phyloP scores from a whole-genome alignment of 2,329 filamentous ascomycete species.

The Colletotrichum brevisporum region DNA sequence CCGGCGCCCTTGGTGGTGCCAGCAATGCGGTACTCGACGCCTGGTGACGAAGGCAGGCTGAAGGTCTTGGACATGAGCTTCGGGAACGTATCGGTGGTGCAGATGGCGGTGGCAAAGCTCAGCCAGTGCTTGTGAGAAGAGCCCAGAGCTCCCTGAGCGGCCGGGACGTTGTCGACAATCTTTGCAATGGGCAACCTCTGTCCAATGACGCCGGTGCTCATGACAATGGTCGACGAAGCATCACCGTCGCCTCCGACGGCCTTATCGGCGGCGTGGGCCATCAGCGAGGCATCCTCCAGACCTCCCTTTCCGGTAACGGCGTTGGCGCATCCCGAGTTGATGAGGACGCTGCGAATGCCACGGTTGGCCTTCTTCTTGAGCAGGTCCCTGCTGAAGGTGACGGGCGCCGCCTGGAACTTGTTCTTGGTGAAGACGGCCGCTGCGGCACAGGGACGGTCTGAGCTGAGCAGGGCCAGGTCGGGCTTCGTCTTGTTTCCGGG shows the following conservation, averaged over 20 bases:
- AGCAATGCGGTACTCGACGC: conserved; percentile 84
- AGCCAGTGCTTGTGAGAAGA: conserved; percentile 89
- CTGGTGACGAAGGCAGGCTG: conserved; percentile 83
- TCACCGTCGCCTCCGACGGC: conserved; percentile 60
- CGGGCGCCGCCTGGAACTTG: conserved; percentile 96
- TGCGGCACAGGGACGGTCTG: conserved; percentile 86
- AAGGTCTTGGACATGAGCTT: conserved; percentile 92
- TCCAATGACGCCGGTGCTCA: conserved; percentile 98
- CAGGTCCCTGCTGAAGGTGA: conserved; percentile 84
- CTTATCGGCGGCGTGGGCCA: conserved; percentile 85
- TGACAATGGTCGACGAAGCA: conserved; percentile 81
- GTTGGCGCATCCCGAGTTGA: conserved; percentile 98
- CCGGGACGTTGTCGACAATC: conserved; percentile 86
- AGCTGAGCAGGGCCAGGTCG: conserved; percentile 90
- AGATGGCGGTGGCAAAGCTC: conserved; percentile 88
- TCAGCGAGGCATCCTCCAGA: conserved; percentile 86
- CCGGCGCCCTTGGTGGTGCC: conserved; percentile 98
- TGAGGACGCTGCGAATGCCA: conserved; percentile 84
- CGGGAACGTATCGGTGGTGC: conserved; percentile 98
- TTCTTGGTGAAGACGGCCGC: conserved; percentile 98
- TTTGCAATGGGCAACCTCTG: conserved; percentile 93
- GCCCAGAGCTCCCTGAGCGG: conserved; percentile 79
- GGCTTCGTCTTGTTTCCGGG: conserved; percentile 91
- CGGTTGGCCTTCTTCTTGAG: conserved; percentile 75
- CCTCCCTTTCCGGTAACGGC: conserved; percentile 94